Base-by-base conservation (phyloP, 1,284 basidiomycete species). In the Gomphus bonarii region DNA sequence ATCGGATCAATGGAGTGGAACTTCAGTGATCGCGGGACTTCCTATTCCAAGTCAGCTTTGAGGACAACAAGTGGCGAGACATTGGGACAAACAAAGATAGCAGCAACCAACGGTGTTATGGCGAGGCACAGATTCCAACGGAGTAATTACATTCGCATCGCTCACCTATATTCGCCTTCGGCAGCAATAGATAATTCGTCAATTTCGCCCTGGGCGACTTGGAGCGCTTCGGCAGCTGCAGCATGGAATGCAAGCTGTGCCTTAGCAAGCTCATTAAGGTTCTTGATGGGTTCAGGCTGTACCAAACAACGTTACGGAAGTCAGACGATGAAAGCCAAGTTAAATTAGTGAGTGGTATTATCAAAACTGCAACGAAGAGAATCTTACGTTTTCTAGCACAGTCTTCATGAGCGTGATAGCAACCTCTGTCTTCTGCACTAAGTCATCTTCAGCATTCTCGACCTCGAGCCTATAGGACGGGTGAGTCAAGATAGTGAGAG, bases 371-470 rank as follows among this genome's bases (percentile, higher is more conserved):
- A 42, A 7, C 44, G 33, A 12, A 35, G 50, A 14, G 22, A 1
- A 28, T 75, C 87, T 54, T 63, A 93, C 90, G 73, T 97, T 97
- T 67, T 98, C 95, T 46, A 98, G 79, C 12, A 98, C 95, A 43
- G 90, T 88, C 79, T 98, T 97, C 95, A 98, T 98, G 59, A 97
- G 80, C 12, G 90, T 92, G 68, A 99, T 98, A 1, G 95, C 95
- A 40, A 95, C 91, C 72, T 99, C 95, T 22, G 95, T 99, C 75
- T 92, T 94, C 69, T 94, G 91, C 14, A 98, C 95, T 50, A 98
- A 81, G 70, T 94, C 91, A 68, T 95, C 94, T 69, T 97, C 94
- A 6, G 92, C 91, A 63, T 95, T 92, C 78, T 97, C 93, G 46
- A 95, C 91, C 67, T 94, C 88, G 14, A 90, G 77, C 51, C 57